Evolutionary conservation across 2,329 filamentous ascomycete species (phyloP), one percentile per base, ranked within the genome.

Genomic region (Gaeumannomyces tritici): DNA sequence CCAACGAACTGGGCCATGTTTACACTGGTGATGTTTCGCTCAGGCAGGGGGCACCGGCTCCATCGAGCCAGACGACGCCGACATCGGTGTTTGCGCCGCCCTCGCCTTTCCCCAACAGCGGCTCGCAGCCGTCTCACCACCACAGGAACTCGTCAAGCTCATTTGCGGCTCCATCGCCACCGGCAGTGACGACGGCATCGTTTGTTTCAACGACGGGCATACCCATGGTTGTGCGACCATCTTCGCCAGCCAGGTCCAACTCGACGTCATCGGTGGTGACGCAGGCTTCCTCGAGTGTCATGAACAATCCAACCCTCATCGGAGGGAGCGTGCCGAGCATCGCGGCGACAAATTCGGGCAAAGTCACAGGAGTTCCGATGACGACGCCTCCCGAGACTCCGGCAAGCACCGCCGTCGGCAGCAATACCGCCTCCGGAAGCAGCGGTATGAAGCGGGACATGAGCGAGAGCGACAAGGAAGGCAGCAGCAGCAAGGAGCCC

Each of bases 301-400:
- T 90, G 59, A 93, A 87, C 70, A 93, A 93, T 62, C 90, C 91
- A 1, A 87, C 90, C 1, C 85, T 95, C 1, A 89, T 90, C 11
- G 83, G 91, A 35, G 89, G 91, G 18, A 90, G 82, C 62, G 82
- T 96, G 21, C 91, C 92, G 0, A 82, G 87, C 61, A 85, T 96
- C 29, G 86, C 90, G 15, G 90, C 90, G 7, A 79, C 89, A 12
- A 89, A 88, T 66, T 90, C 89, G 1, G 82, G 80, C 56, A 85
- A 85, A 68, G 77, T 84, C 3, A 78, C 79, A 0, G 80, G 82
- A 0, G 77, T 96, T 56, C 90, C 92, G 0, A 85, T 96, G 69
- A 91, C 90, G 51, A 97, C 93, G 9, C 93, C 95, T 2, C 95
- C 93, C 0, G 89, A 96, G 73, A 98, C 93, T 3, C 93, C 93